A percentile compares a stretch with the other conserved stretches of the same genome.
Evolutionary conservation across 1,284 basidiomycete genomes (phyloP).

Genomic region (Cryptococcus sp.): DNA sequence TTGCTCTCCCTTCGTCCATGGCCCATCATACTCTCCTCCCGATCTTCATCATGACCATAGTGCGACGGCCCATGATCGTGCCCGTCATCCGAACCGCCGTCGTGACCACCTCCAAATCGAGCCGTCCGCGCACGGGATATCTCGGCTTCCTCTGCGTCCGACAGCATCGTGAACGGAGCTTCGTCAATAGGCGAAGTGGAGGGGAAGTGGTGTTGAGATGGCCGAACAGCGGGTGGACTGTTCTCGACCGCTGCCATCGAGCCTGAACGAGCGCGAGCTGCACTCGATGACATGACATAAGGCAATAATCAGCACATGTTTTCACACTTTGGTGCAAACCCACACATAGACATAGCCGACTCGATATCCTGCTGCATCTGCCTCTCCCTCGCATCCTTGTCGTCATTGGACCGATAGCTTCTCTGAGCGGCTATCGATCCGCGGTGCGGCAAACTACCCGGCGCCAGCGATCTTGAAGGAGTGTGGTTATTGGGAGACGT

Average conservation of each 20-base stretch:
- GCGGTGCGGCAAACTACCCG: conserved; percentile 12
- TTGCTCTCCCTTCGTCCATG: conserved; percentile 14
- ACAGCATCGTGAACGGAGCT: conserved; percentile 51
- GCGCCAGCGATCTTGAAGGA: conserved; percentile 5
- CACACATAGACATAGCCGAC: conserved; percentile 28
- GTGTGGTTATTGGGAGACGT: conserved; percentile 15
- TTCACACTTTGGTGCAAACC: conserved; percentile 4
- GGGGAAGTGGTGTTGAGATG: conserved; percentile 22
- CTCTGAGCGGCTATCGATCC: conserved; percentile 8
- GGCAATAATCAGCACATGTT: background rate
- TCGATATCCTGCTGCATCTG: conserved; percentile 30
- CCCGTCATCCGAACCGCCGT: conserved; percentile 29
- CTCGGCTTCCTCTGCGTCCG: conserved; percentile 52
- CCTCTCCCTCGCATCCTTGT: conserved; percentile 23
- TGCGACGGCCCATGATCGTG: conserved; percentile 18
- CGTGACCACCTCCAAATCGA: conserved; percentile 25
- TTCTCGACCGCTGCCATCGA: conserved; percentile 19
- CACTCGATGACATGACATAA: background rate
- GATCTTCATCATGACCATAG: conserved; percentile 17
- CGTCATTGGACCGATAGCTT: conserved; percentile 12
- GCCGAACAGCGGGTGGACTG: conserved; percentile 20
- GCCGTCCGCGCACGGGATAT: conserved; percentile 46
- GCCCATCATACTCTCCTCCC: conserved; percentile 20
- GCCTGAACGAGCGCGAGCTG: conserved; percentile 23
- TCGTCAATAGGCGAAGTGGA: conserved; percentile 50